Evolutionary conservation across 768 basidiomycete genomes (phyloP).

Genomic region (Hemileccinum impolitum): DNA sequence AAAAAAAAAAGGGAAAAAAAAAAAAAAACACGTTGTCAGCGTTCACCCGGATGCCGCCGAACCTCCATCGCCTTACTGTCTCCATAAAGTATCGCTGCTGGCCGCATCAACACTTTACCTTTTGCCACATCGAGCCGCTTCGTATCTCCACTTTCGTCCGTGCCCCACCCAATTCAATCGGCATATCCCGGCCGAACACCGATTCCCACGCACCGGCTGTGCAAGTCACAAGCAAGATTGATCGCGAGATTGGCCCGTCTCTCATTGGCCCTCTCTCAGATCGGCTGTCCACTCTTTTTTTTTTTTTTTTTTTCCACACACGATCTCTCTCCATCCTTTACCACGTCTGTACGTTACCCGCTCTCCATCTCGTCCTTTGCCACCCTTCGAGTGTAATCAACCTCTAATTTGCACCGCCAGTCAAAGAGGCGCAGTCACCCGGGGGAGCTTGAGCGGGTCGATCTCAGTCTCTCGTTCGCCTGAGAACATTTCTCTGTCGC

Average conservation of each 20-base stretch:
- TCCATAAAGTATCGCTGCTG: slow-evolving; percentile 6
- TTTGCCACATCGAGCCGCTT: slow-evolving; percentile 6
- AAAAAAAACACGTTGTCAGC: slow-evolving; percentile 6
- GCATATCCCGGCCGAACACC: slow-evolving; percentile 13
- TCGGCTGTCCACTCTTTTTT: neutral
- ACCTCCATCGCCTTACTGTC: slow-evolving; percentile 14
- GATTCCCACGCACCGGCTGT: slow-evolving; percentile 31
- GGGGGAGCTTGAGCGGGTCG: slow-evolving; percentile 9
- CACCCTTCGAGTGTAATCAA: slow-evolving; percentile 5
- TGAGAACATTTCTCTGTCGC: slow-evolving; percentile 5
- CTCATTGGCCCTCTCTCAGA: slow-evolving; percentile 14
- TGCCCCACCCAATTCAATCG: slow-evolving; percentile 29
- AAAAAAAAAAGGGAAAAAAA: neutral
- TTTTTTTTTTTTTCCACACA: no score
- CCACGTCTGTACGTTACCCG: slow-evolving; percentile 15
- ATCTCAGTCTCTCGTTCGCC: slow-evolving; percentile 12
- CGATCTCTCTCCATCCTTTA: neutral
- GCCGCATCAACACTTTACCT: slow-evolving; percentile 8
- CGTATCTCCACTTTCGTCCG: slow-evolving; percentile 22
- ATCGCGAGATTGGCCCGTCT: slow-evolving; percentile 13
- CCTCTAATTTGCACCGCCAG: slow-evolving; percentile 9
- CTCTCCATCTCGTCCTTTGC: slow-evolving; percentile 4
- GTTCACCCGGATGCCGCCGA: slow-evolving; percentile 7
- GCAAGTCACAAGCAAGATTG: slow-evolving; percentile 19
- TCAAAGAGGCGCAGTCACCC: neutral